phyloP scores from a whole-genome alignment of 1,139 yeast species.

The Yamadazyma siamensis region DNA sequence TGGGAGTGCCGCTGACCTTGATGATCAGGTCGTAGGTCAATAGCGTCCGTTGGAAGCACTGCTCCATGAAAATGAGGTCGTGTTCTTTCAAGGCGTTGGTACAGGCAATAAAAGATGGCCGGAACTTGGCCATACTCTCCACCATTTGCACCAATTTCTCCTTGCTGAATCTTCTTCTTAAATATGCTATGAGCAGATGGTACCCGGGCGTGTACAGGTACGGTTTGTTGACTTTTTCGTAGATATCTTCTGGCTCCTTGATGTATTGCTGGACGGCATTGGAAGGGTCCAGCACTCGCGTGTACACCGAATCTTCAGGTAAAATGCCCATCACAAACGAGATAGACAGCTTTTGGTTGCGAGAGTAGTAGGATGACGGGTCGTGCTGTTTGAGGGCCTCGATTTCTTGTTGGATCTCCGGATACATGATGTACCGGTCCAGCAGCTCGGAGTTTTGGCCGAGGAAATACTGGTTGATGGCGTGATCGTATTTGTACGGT shows the following conservation, averaged over 20 bases:
- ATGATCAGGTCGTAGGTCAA: conserved; percentile 86
- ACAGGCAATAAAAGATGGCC: conserved; percentile 92
- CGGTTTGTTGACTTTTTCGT: conserved; percentile 69
- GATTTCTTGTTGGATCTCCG: conserved; percentile 53
- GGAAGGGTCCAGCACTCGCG: conserved; percentile 17
- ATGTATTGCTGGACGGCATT: conserved; percentile 24
- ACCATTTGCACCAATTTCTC: conserved; percentile 78
- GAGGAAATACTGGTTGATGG: conserved; percentile 58
- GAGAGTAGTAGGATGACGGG: conserved; percentile 38
- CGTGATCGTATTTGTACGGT: conserved; percentile 33
- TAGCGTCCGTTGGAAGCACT: conserved; percentile 88
- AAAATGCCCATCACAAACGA: conserved; percentile 54
- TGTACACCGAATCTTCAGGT: conserved; percentile 34
- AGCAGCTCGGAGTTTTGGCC: conserved; percentile 38
- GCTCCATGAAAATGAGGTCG: conserved; percentile 92
- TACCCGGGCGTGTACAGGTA: conserved; percentile 90
- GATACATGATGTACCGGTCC: conserved; percentile 39
- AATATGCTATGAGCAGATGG: conserved; percentile 73
- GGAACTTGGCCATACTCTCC: conserved; percentile 79
- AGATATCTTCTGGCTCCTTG: conserved; percentile 76
- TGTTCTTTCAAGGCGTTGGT: conserved; percentile 85
- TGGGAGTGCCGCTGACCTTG: conserved; percentile 85
- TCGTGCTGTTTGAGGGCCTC: conserved; percentile 39
- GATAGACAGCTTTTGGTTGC: conserved; percentile 42
- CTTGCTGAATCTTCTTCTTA: conserved; percentile 67